Percentiles rank a stretch among this genome's conserved stretches.
phyloP scores from a whole-genome alignment of 2,329 filamentous ascomycete species.

The Colletotrichum horii region DNA sequence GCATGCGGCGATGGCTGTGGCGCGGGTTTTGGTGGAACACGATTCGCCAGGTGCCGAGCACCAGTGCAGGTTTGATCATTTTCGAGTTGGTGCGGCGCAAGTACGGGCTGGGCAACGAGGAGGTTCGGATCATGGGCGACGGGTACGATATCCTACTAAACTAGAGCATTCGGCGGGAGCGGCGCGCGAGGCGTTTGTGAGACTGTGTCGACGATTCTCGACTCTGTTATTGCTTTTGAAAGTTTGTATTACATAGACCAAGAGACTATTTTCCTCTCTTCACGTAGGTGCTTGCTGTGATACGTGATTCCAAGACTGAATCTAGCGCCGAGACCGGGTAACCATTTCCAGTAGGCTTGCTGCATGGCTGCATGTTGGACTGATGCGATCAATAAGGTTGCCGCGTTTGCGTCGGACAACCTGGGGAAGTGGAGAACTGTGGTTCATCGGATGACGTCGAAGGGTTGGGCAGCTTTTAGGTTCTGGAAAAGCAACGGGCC shows the following conservation, averaged over 20 bases:
- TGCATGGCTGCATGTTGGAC: neutral
- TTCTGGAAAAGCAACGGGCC: neutral
- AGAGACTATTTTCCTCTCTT: neutral
- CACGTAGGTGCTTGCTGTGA: neutral
- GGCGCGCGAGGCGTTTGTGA: constrained; percentile 8
- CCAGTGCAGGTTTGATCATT: constrained; percentile 77
- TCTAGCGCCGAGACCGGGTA: neutral
- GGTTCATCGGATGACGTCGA: constrained; percentile 7
- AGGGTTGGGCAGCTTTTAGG: neutral
- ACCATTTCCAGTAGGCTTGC: neutral
- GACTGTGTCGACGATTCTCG: neutral
- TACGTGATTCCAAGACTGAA: no score
- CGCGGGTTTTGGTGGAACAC: constrained; percentile 75
- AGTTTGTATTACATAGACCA: neutral
- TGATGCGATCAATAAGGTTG: neutral
- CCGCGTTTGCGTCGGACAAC: neutral
- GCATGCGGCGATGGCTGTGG: constrained; percentile 69
- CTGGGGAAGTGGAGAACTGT: constrained; percentile 1
- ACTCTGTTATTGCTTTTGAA: neutral
- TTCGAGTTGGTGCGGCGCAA: constrained; percentile 79
- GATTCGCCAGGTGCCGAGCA: constrained; percentile 76
- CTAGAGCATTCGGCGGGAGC: constrained; percentile 28
- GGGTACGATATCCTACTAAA: constrained; percentile 73
- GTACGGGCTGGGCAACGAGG: constrained; percentile 68
- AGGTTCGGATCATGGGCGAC: constrained; percentile 69